Evolutionary conservation across 106 monocot species (phyloP), one percentile per base, ranked within the genome.

Genomic region (Acanthochlamys bracteata): DNA sequence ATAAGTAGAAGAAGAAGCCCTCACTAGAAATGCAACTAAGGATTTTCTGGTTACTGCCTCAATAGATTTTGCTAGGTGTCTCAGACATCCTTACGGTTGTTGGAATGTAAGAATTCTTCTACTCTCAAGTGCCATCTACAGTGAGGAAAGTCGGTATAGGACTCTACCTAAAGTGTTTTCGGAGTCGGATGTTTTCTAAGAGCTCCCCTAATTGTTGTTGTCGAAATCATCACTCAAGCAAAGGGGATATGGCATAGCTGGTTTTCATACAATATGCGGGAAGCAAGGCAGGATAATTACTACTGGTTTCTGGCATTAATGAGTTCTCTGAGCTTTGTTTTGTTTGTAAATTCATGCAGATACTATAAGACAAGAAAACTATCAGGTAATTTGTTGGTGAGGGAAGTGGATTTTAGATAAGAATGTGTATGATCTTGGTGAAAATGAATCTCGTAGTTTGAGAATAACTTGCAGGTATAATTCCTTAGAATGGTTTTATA

Each of bases 41-140:
- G 62, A 91, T 98, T 11, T 82, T 91, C 53, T 98, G 91, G 96
- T 70, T 91, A 73, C 66, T 96, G 25, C 96, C 96, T 3, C 96
- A 91, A 66, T 91, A 91, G 70, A 70, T 91, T 63, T 72, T 98
- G 0, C 63, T 98, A 16, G 96, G 96, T 0, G 47, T 91, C 3
- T 84, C 96, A 10, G 88, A 91, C 53, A 76, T 88, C 0, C 91
- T 91, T 66, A 98, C 91, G 0, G 96, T 91, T 10, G 90, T 98
- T 0, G 90, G 96, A 7, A 91, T 98, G 88, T 87, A 98, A 60
- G 96, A 98, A 69, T 91, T 98, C 74, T 98, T 98, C 72, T 98
- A 98, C 58, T 62, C 75, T 0, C 74, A 83, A 19, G 91, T 98
- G 56, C 96, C 87, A 7, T 39, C 62, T 11, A 65, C 74, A 8